A percentile compares a stretch with the other conserved stretches of the same genome.
These are phyloP conservation scores for Camelina sativa DNA, from an alignment of 345 rosid species.

Conservation along the genomic window DNA sequence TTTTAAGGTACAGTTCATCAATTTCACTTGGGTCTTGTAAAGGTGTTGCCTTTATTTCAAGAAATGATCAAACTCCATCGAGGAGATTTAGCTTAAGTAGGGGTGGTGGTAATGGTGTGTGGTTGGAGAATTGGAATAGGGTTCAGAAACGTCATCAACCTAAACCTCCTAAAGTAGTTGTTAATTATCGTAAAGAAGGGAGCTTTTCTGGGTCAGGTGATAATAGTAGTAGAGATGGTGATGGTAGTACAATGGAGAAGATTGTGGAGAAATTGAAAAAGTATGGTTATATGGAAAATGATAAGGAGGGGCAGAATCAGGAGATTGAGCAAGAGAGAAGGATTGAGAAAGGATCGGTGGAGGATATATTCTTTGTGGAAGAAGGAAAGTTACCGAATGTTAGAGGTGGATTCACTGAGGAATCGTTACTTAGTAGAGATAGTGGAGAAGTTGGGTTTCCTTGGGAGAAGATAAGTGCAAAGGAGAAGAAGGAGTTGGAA, in stretches of 20 bases:
- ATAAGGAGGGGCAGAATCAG: conserved; percentile 32
- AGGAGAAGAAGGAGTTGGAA: conserved; percentile 49
- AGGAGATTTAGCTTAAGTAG: conserved; percentile 39
- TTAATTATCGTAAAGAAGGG: conserved; percentile 59
- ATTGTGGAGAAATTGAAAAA: conserved; percentile 86
- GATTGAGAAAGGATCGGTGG: conserved; percentile 78
- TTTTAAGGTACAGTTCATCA: conserved; percentile 55
- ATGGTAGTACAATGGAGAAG: conserved; percentile 71
- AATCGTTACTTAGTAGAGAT: conserved; percentile 52
- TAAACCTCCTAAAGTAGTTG: conserved; percentile 56
- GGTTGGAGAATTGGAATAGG: conserved; percentile 66
- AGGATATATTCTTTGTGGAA: conserved; percentile 75
- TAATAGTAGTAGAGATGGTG: conserved; percentile 32
- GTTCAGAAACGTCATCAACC: conserved; percentile 51
- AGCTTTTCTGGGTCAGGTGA: conserved; percentile 44
- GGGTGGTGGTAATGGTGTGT: conserved; percentile 36
- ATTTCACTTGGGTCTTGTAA: conserved; percentile 39
- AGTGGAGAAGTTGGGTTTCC: conserved; percentile 69
- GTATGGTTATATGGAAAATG: conserved; percentile 65
- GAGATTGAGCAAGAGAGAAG: conserved; percentile 50
- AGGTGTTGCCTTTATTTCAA: conserved; percentile 32
- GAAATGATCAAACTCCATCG: conserved; percentile 36
- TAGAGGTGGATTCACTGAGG: conserved; percentile 70
- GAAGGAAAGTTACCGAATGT: conserved; percentile 74
- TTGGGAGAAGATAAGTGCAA: conserved; percentile 72